Percentiles rank a stretch among this genome's conserved stretches.
Evolutionary conservation across 768 basidiomycete species (phyloP).

Genomic region (Hericium rajendrae): DNA sequence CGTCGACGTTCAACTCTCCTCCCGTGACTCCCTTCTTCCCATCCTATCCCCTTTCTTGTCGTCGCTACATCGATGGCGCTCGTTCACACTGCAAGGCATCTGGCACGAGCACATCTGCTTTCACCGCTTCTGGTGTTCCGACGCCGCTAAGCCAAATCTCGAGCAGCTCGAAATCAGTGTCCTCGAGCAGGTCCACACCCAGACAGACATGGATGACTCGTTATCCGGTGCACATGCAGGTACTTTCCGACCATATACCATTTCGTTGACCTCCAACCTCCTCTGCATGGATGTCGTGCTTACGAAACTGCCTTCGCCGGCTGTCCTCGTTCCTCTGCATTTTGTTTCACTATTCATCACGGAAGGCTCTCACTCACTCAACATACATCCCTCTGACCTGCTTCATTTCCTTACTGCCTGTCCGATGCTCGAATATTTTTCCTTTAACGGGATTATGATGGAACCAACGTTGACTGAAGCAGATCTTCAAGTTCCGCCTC

Average conservation of each 20-base stretch:
- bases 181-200: neutral
- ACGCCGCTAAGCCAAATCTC: conserved; percentile 8
- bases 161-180: conserved; percentile 18
- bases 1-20: conserved; percentile 38
- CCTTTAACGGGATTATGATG: too few species aligned
- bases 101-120: conserved; percentile 22
- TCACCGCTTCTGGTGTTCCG: conserved; percentile 20
- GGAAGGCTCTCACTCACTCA: too few species aligned
- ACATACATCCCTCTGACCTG: too few species aligned
- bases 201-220: neutral
- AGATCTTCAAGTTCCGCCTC: too few species aligned
- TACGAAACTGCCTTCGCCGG: conserved; percentile 38
- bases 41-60: conserved; percentile 55
- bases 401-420: too few species aligned
- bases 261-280: conserved; percentile 10
- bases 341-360: too few species aligned
- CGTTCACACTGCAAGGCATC: conserved; percentile 33
- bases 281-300: conserved; percentile 38
- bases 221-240: neutral
- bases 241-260: conserved; percentile 9
- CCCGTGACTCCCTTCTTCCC: conserved; percentile 45
- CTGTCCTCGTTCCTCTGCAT: conserved; percentile 28
- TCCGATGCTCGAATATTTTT: too few species aligned
- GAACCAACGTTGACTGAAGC: too few species aligned
- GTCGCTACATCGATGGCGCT: conserved; percentile 48